phyloP scores from a whole-genome alignment of 768 basidiomycete genomes.

The Tylopilus cervinicoccineus region DNA sequence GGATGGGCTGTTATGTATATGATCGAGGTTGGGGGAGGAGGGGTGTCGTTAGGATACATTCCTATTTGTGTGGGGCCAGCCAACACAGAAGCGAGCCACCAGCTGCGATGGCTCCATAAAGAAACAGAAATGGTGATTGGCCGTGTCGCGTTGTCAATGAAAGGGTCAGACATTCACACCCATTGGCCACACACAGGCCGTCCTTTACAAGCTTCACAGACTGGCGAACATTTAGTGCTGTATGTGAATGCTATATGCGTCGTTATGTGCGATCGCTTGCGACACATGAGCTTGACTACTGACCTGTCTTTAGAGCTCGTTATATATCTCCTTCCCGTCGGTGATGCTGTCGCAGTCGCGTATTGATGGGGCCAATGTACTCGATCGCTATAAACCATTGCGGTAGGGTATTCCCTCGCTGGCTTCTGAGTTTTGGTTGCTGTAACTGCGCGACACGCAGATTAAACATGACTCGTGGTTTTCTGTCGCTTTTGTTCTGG shows the following conservation, averaged over 20 bases:
- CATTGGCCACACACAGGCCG: not conserved
- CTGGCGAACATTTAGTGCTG: slow-evolving; percentile 30
- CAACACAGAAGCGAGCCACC: too few relatives aligned
- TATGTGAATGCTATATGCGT: slow-evolving; percentile 30
- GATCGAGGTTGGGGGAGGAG: slow-evolving; percentile 40
- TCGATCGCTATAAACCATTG: slow-evolving; percentile 46
- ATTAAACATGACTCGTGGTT: not conserved
- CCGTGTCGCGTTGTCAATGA: slow-evolving; percentile 27
- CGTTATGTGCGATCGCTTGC: slow-evolving; percentile 21
- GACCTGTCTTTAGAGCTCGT: slow-evolving; percentile 43
- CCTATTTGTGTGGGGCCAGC: slow-evolving; percentile 14
- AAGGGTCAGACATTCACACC: slow-evolving; percentile 13
- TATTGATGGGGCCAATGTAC: slow-evolving; percentile 74
- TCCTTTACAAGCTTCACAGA: too few relatives aligned
- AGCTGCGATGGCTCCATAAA: too few relatives aligned
- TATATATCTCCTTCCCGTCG: slow-evolving; percentile 67
- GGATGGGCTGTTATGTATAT: slow-evolving; percentile 70
- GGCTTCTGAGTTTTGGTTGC: slow-evolving; percentile 36
- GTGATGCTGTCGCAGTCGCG: slow-evolving; percentile 59
- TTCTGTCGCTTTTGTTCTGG: not conserved
- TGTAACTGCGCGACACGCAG: slow-evolving; percentile 10
- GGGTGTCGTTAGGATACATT: slow-evolving; percentile 44
- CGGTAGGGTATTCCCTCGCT: slow-evolving; percentile 31
- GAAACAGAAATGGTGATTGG: slow-evolving; percentile 26
- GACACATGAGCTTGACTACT: not conserved